Percentiles rank a stretch among this genome's conserved stretches.
Conservation (phyloP, 164 flowering plant species). For the Berberis vulgaris region DNA sequence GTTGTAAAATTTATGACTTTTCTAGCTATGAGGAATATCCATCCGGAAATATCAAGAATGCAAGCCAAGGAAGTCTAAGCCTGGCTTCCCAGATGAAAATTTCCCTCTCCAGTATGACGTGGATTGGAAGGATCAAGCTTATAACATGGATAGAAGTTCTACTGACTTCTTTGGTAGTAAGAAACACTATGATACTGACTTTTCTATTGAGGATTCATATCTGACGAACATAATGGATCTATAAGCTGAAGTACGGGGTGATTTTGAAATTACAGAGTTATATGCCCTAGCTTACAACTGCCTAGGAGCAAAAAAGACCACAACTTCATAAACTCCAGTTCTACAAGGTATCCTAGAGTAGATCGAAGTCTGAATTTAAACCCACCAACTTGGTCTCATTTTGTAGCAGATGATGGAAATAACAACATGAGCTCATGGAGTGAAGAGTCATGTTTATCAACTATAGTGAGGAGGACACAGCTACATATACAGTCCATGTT, state of each 20-base stretch:
- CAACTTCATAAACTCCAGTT: conserved; percentile 15
- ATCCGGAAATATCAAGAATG: conserved; percentile 9
- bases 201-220: conserved; percentile 19
- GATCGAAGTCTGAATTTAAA: conserved; percentile 17
- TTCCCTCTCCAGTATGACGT: conserved; percentile 19
- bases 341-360: conserved; percentile 23
- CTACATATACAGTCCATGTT: conserved; percentile 6
- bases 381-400: conserved; percentile 25
- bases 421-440: conserved; percentile 43
- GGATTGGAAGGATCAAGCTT: conserved; percentile 19
- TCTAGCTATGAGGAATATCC: conserved; percentile 17
- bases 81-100: conserved; percentile 19
- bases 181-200: conserved; percentile 12
- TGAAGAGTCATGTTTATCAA: conserved; percentile 68
- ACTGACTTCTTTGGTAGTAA: conserved; percentile 16
- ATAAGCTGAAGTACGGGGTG: conserved; percentile 1
- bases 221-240: conserved; percentile 19
- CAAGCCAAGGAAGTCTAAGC: conserved; percentile 23
- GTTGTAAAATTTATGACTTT: conserved; percentile 9
- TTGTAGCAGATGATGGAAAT: conserved; percentile 28
- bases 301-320: conserved; percentile 14
- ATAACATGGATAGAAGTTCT: conserved; percentile 18
- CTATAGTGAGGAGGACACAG: conserved; percentile 42
- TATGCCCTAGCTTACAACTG: conserved; percentile 17
- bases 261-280: conserved; percentile 24